phyloP scores from a whole-genome alignment of 2,329 filamentous ascomycete species.

The Penicillium sp. region DNA sequence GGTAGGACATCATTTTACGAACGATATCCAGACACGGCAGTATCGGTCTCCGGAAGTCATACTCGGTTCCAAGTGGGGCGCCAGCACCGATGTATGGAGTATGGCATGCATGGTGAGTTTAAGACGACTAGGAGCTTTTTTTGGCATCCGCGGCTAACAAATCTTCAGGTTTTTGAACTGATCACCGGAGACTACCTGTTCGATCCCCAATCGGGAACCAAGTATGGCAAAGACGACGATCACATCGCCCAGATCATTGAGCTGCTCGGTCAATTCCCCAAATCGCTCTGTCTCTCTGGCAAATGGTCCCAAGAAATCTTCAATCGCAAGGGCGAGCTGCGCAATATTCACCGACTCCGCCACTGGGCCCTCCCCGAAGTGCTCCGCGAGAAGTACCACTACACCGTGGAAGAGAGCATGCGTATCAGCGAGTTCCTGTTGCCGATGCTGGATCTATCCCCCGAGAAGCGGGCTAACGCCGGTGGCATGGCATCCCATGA shows the following conservation, averaged over 20 bases:
- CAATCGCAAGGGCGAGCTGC: conserved; percentile 92
- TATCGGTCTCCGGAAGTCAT: conserved; percentile 98
- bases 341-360: conserved; percentile 92
- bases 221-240: conserved; percentile 99
- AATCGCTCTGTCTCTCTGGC: conserved; percentile 83
- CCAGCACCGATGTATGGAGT: conserved; percentile 99
- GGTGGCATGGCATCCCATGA: conserved; percentile 86
- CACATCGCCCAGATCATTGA: conserved; percentile 99
- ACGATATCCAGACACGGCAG: conserved; percentile 97
- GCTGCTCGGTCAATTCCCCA: conserved; percentile 87
- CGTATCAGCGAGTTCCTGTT: conserved; percentile 77
- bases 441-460: conserved; percentile 87
- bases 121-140: background rate
- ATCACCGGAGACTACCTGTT: conserved; percentile 99
- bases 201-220: conserved; percentile 95
- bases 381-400: conserved; percentile 94
- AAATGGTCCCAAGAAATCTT: conserved; percentile 99
- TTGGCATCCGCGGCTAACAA: background rate
- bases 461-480: conserved; percentile 86
- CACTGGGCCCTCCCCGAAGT: conserved; percentile 96
- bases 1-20: conserved; percentile 98
- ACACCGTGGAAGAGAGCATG: conserved; percentile 75
- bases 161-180: conserved; percentile 84
- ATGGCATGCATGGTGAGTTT: conserved; percentile 93
- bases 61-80: conserved; percentile 93